Evolutionary conservation across 2,329 filamentous ascomycete genomes (phyloP).

Genomic region (Talaromyces sp.): DNA sequence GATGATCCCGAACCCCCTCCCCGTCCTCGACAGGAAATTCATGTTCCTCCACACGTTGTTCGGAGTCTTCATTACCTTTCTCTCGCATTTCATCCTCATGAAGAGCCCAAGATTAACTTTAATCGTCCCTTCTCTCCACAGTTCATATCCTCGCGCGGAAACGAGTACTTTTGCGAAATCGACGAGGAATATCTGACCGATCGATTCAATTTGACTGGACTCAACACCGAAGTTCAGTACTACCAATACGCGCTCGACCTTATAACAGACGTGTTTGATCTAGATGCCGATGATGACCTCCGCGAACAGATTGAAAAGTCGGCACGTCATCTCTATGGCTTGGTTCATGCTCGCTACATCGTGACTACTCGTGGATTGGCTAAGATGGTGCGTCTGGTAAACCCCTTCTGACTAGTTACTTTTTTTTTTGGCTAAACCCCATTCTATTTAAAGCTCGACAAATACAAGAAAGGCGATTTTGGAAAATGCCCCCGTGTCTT

Average conservation of each 20-base stretch:
- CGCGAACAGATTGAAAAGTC: slow-evolving; percentile 97
- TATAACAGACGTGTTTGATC: slow-evolving; percentile 96
- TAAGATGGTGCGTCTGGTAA: slow-evolving; percentile 73
- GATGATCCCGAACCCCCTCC: slow-evolving; percentile 5
- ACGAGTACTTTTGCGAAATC: slow-evolving; percentile 99
- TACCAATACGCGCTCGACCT: slow-evolving; percentile 98
- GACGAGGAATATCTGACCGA: slow-evolving; percentile 98
- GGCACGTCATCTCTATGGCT: slow-evolving; percentile 87
- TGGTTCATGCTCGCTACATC: slow-evolving; percentile 95
- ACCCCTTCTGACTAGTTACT: neutral
- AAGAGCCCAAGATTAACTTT: slow-evolving; percentile 15
- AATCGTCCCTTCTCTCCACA: slow-evolving; percentile 40
- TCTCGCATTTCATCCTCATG: slow-evolving; percentile 16
- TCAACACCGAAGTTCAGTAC: slow-evolving; percentile 97
- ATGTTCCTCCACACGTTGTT: slow-evolving; percentile 4
- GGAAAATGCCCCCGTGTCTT: slow-evolving; percentile 96
- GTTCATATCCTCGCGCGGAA: slow-evolving; percentile 97
- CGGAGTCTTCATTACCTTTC: slow-evolving; percentile 14
- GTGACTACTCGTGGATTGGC: slow-evolving; percentile 89
- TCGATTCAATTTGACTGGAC: slow-evolving; percentile 93
- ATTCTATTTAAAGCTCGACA: slow-evolving; percentile 68
- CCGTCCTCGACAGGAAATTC: slow-evolving; percentile 4
- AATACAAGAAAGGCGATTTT: slow-evolving; percentile 97
- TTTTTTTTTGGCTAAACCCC: slow-evolving; percentile 16
- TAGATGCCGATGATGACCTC: slow-evolving; percentile 98